These are phyloP conservation scores for Ophiocytium majus DNA, from an alignment of 352 stramenopile genomes.

Conservation along the genomic window DNA sequence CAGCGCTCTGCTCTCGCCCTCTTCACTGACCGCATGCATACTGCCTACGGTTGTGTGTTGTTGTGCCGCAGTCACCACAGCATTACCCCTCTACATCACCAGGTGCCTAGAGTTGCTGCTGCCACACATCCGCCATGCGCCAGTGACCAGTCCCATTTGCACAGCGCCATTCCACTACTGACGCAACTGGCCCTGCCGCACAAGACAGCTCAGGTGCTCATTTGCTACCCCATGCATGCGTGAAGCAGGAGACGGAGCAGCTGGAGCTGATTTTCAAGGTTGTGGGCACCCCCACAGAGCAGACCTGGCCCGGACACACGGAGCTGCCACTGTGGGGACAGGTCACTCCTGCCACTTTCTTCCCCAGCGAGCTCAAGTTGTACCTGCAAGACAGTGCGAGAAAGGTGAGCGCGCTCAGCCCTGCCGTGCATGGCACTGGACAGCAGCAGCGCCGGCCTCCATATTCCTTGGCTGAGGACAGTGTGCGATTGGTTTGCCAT, in stretches of 20 bases:
- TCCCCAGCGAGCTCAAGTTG: conserved; percentile 37
- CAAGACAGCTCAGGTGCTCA: not conserved
- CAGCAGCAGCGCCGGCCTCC: too few species aligned
- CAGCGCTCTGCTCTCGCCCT: not conserved
- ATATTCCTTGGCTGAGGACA: too few species aligned
- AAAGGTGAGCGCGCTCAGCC: too few species aligned
- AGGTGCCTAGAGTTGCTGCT: not conserved
- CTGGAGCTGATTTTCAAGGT: conserved; percentile 89
- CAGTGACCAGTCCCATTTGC: not conserved
- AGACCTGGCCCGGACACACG: conserved; percentile 75
- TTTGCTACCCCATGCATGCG: not conserved
- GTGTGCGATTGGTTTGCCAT: too few species aligned
- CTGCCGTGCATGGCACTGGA: too few species aligned
- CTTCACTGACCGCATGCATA: conserved; percentile 1
- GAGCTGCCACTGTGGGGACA: conserved; percentile 35
- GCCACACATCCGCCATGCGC: not conserved
- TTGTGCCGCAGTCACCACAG: not conserved
- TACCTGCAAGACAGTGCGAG: conserved; percentile 28
- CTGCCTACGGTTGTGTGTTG: not conserved
- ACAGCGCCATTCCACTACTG: not conserved
- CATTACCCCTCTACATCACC: too few species aligned
- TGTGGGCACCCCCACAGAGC: conserved; percentile 74
- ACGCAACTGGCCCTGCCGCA: not conserved
- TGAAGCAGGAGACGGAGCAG: conserved; percentile 83
- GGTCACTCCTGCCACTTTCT: conserved; percentile 36